Evolutionary conservation across 2,329 filamentous ascomycete species (phyloP), one percentile per base, ranked within the genome.

Genomic region (Macrophomina pseudophaseolina): DNA sequence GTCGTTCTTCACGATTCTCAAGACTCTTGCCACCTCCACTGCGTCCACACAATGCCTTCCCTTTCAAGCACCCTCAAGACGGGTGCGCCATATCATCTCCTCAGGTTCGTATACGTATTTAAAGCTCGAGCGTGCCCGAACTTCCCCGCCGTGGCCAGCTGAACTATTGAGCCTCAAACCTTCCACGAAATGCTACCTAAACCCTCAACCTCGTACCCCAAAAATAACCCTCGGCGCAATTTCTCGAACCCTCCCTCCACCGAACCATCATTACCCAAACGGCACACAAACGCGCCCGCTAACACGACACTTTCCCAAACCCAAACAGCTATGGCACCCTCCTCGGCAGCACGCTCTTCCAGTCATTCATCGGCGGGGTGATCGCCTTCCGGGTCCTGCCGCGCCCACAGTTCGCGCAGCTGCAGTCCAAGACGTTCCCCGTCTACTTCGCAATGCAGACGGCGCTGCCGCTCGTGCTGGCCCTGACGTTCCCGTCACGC

Each of bases 391-490:
- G 86, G 74, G 85, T 87, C 11, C 88, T 97, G 44, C 88, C 92
- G 32, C 88, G 92, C 32, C 87, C 92, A 0, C 88, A 92, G 75
- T 98, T 99, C 82, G 88, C 90, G 32, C 84, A 88, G 18, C 86
- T 97, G 38, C 94, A 97, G 80, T 85, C 88, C 70, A 87, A 87
- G 69, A 87, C 94, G 64, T 97, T 97, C 81, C 93, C 93, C 40
- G 85, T 92, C 73, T 99, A 97, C 84, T 98, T 98, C 78, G 84
- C 87, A 53, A 82, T 98, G 66, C 94, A 98, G 81, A 89, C 92
- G 4, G 84, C 85, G 5, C 82, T 94, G 0, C 92, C 95, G 0
- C 78, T 90, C 16, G 74, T 92, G 28, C 82, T 97, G 18, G 90
- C 91, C 23, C 76, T 96, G 65, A 97, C 94, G 4, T 94, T 92